Conservation (phyloP, 768 basidiomycete species). For the Pisolithus sp. region DNA sequence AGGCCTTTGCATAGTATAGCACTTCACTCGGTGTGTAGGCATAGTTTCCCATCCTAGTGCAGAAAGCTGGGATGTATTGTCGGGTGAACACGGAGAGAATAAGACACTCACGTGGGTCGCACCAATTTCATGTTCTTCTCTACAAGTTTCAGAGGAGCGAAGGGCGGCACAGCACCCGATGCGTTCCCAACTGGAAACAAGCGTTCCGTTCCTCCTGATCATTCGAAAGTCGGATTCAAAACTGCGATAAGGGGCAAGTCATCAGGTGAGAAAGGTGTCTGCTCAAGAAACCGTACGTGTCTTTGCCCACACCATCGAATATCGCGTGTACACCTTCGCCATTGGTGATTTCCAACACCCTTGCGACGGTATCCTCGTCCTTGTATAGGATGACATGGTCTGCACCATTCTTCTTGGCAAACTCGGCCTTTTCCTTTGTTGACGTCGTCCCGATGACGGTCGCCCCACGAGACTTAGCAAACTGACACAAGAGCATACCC, state of each 20-base stretch:
- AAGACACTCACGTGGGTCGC: constrained; percentile 58
- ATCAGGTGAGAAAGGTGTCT: neutral
- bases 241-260: constrained; percentile 29
- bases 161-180: constrained; percentile 74
- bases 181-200: constrained; percentile 91
- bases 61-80: constrained; percentile 3
- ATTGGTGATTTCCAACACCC: constrained; percentile 68
- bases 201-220: constrained; percentile 79
- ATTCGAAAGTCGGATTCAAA: constrained; percentile 78
- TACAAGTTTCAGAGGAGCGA: constrained; percentile 64
- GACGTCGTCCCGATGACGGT: constrained; percentile 93
- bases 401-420: constrained; percentile 76
- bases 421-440: constrained; percentile 70
- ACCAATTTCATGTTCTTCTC: constrained; percentile 78
- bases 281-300: constrained; percentile 48
- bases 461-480: constrained; percentile 69
- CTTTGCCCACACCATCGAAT: constrained; percentile 96
- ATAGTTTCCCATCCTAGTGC: constrained; percentile 63
- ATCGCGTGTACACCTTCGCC: constrained; percentile 81
- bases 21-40: constrained; percentile 68
- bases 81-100: neutral
- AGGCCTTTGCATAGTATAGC: constrained; percentile 52
- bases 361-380: constrained; percentile 64
- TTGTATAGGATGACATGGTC: constrained; percentile 83
- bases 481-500: constrained; percentile 61